A percentile compares a stretch with the other conserved stretches of the same genome.
phyloP scores from a whole-genome alignment of 2,329 filamentous ascomycete species.

The Rhynchosporium agropyri region DNA sequence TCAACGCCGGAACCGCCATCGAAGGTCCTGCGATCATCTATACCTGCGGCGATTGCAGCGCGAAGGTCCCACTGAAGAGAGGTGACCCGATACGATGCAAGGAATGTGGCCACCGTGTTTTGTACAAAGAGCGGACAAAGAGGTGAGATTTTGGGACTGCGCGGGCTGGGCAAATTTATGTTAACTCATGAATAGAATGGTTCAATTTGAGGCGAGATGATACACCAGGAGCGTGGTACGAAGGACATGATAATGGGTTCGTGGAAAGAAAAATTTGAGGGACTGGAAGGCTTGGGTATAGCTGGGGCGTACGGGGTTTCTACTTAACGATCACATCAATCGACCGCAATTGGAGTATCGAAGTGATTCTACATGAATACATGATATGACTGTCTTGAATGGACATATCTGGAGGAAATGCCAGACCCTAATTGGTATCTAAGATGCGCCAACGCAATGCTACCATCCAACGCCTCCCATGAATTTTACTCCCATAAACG shows the following conservation, averaged over 20 bases:
- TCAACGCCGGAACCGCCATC: conserved; percentile 38
- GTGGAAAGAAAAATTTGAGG: background rate
- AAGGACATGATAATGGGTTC: background rate
- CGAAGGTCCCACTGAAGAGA: conserved; percentile 73
- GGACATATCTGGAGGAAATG: background rate
- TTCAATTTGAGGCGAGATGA: conserved; percentile 95
- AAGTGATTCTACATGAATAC: background rate
- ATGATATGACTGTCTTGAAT: background rate
- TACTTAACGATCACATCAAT: background rate
- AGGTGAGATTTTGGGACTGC: conserved; percentile 60
- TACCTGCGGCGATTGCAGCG: conserved; percentile 83
- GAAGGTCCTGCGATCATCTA: conserved; percentile 66
- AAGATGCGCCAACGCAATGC: conserved; percentile 40
- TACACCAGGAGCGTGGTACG: conserved; percentile 8
- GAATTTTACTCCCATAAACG: conserved; percentile 15
- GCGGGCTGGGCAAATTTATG: conserved; percentile 9
- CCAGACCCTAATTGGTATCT: conserved; percentile 35
- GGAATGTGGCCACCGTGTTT: conserved; percentile 89
- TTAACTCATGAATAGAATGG: conserved; percentile 68
- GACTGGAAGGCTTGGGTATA: conserved; percentile 16
- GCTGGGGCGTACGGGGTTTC: conserved; percentile 23
- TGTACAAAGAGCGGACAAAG: conserved; percentile 98
- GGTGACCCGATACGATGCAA: conserved; percentile 84
- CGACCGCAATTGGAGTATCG: background rate
- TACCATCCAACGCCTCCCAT: conserved; percentile 31